These are phyloP conservation scores for Fraxinus nigra DNA, from an alignment of 305 asterid genomes.

Conservation along the genomic window DNA sequence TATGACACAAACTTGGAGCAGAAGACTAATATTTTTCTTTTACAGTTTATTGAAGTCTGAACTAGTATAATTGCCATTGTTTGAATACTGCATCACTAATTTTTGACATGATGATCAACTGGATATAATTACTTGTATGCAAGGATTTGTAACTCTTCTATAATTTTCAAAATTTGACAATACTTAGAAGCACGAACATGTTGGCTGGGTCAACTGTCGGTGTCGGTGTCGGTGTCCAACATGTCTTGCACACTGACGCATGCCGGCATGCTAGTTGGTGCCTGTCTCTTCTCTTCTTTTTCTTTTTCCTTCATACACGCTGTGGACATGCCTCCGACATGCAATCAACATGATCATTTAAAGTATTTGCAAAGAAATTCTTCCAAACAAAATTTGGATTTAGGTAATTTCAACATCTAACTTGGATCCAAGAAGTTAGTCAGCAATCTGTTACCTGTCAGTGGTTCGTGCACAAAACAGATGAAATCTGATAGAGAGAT, in stretches of 20 bases:
- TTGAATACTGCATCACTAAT: background rate
- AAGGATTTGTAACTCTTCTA: background rate
- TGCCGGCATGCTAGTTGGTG: background rate
- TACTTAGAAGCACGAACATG: background rate
- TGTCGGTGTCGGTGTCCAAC: background rate
- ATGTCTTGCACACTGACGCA: background rate
- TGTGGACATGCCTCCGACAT: background rate
- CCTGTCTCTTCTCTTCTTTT: background rate
- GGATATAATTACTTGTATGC: background rate
- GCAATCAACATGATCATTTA: background rate
- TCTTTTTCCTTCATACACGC: background rate
- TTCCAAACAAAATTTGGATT: background rate
- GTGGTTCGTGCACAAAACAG: background rate
- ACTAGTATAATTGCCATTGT: background rate
- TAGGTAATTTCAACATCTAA: background rate
- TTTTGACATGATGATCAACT: background rate
- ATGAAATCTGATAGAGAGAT: background rate
- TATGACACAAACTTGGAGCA: background rate
- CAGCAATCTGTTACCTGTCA: background rate
- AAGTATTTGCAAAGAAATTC: background rate
- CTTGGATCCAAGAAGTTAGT: background rate
- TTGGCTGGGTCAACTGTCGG: background rate
- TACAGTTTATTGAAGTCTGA: background rate
- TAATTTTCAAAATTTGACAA: background rate
- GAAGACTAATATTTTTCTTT: background rate